Conservation (phyloP, 176 grass and related monocot genomes). For the Elaeis guineensis region DNA sequence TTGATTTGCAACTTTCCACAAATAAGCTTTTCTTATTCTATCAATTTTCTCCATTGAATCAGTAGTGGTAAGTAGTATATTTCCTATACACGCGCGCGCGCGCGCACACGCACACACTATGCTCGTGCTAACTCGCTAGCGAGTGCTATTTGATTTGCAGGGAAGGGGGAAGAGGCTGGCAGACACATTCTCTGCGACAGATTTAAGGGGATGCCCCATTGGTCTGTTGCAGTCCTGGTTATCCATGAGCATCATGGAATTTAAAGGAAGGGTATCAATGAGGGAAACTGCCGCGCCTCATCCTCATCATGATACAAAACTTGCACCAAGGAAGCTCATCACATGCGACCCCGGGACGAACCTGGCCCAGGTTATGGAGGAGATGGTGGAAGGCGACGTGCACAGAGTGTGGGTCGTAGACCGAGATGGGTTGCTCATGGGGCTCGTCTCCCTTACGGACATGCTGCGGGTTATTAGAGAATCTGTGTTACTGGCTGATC, state of each 20-base stretch:
- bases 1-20: no score
- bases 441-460: slow-evolving; percentile 61
- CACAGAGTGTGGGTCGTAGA: slow-evolving; percentile 75
- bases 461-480: slow-evolving; percentile 45
- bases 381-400: slow-evolving; percentile 39
- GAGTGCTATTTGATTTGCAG: slow-evolving; percentile 15
- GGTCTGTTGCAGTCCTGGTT: slow-evolving; percentile 45
- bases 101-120: no score
- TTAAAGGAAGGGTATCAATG: slow-evolving; percentile 46
- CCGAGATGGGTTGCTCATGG: slow-evolving; percentile 21
- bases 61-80: background rate
- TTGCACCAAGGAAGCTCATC: slow-evolving; percentile 19
- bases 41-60: no score
- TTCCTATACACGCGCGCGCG: no score
- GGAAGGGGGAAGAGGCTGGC: slow-evolving; percentile 52
- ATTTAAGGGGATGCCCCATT: slow-evolving; percentile 53
- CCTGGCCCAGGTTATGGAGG: slow-evolving; percentile 42
- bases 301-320: background rate
- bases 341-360: slow-evolving; percentile 48
- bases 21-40: no score
- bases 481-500: slow-evolving; percentile 40
- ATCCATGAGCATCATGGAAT: slow-evolving; percentile 39
- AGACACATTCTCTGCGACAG: slow-evolving; percentile 74
- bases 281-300: slow-evolving; percentile 10
- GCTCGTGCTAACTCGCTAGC: no score